Evolutionary conservation across 257 asterid species (phyloP).

Genomic region (Scutellaria minor): DNA sequence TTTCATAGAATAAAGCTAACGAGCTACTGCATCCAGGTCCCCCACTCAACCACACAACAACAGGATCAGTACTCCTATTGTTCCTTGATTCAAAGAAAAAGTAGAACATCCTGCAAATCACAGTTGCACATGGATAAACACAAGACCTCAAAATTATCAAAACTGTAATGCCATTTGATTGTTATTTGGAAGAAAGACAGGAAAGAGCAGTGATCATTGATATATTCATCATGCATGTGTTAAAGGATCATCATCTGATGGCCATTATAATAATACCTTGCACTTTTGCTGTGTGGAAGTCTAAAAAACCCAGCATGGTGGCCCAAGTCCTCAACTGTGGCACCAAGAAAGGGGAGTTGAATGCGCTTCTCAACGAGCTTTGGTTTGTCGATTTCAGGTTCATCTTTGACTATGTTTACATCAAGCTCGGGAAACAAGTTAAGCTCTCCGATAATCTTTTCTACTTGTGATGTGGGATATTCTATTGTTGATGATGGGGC

Average conservation of each 20-base stretch:
- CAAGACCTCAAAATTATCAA: neutral
- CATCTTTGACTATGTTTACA: constrained; percentile 25
- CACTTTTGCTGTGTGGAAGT: constrained; percentile 49
- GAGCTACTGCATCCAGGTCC: constrained; percentile 75
- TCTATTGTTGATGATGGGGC: neutral
- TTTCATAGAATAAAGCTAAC: constrained; percentile 67
- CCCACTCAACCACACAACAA: constrained; percentile 70
- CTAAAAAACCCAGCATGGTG: constrained; percentile 60
- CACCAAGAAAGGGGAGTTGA: constrained; percentile 35
- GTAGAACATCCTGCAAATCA: constrained; percentile 67
- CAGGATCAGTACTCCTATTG: constrained; percentile 52
- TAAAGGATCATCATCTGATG: neutral
- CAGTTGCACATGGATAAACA: constrained; percentile 4
- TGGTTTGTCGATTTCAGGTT: constrained; percentile 9
- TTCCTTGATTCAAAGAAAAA: constrained; percentile 68
- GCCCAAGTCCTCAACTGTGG: constrained; percentile 46
- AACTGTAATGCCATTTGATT: neutral
- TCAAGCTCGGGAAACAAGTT: constrained; percentile 51
- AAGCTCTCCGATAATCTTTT: constrained; percentile 40
- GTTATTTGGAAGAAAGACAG: neutral
- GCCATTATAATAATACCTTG: constrained; percentile 42
- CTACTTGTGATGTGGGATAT: constrained; percentile 30
- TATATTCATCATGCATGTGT: neutral
- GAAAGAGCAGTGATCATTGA: neutral
- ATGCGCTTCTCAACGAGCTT: constrained; percentile 47